Evolutionary conservation across 139 green algal genomes (phyloP).

Genomic region (Pycnococcus provasolii): DNA sequence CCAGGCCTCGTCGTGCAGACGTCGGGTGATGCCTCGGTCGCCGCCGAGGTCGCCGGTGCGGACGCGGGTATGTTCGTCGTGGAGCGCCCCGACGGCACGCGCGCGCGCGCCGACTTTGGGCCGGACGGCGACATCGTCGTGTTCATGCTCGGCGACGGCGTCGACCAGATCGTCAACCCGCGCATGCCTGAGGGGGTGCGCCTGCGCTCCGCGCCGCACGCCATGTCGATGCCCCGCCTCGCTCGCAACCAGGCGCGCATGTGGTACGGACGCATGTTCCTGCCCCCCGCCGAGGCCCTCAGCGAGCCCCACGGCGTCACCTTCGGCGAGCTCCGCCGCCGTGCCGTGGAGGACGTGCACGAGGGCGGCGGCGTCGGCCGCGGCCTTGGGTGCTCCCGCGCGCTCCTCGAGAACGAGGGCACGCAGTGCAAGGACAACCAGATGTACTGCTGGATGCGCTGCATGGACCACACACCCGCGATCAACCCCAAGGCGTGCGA

Average conservation of each 20-base stretch:
- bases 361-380: background rate
- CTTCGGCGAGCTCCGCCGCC: slow-evolving; percentile 12
- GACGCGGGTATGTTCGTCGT: slow-evolving; percentile 6
- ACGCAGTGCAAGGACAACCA: slow-evolving; percentile 6
- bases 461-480: slow-evolving; percentile 9
- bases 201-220: slow-evolving; percentile 3
- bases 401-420: slow-evolving; percentile 4
- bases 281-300: slow-evolving; percentile 3
- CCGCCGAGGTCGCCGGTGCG: background rate
- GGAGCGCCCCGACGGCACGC: background rate
- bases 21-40: background rate
- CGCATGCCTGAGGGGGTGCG: background rate
- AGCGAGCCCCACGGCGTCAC: slow-evolving; percentile 7
- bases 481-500: slow-evolving; percentile 3
- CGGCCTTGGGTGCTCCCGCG: slow-evolving; percentile 12
- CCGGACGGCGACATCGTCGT: slow-evolving; percentile 4
- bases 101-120: background rate
- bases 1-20: background rate
- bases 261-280: slow-evolving; percentile 17
- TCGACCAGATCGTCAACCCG: slow-evolving; percentile 10
- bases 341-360: background rate
- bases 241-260: background rate
- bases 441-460: slow-evolving; percentile 23
- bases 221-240: slow-evolving; percentile 10
- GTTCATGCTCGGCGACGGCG: slow-evolving; percentile 21